Evolutionary conservation across 768 basidiomycete species (phyloP), one percentile per base, ranked within the genome.

Genomic region (Galerina marginata): DNA sequence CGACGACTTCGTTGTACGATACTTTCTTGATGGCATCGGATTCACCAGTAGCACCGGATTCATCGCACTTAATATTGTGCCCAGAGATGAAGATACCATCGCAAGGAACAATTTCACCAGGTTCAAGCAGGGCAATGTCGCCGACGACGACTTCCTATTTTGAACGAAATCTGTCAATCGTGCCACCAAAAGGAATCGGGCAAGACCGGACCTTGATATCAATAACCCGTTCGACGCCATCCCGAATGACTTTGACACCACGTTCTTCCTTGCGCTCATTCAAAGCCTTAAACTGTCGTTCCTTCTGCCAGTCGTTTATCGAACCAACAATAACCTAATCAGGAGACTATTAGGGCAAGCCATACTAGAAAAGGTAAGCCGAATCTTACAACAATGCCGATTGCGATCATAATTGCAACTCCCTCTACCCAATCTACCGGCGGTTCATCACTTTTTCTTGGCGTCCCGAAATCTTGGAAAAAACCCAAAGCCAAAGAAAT

Each of bases 351-450:
- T 12, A 44, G 77, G 16, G 11, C 2, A 16, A 42, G 45, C 23
- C 37, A 6, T 14, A 46, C 36, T 39, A 15, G 25, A 23, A 52
- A 58, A 44, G 37, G 20, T 37, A 14, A 54, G 4, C 36, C 5
- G 14, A 33, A n/a, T 77, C 86, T 59, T 75, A 90, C 90, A 25
- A 93, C 91, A 44, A 93, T 91, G 40, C 82, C 67, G 39, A 92
- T 85, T 0, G 91, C 91, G 42, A 90, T 81, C 69, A 92, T 84
- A 60, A 92, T 92, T 0, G 91, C 87, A 10, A 93, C 91, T 56
- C 90, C 96, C 78, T 99, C 96, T 0, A 99, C 95, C 96, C 96
- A 98, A 68, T 98, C 95, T 14, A 99, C 93, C 15, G 88, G 87
- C 1, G 95, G 89, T 45, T 90, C 81, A 44, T 80, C 84, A 39